A percentile compares a stretch with the other conserved stretches of the same genome.
Conservation (phyloP, 2,329 filamentous ascomycete genomes). For the Trichoderma citrinoviride region DNA sequence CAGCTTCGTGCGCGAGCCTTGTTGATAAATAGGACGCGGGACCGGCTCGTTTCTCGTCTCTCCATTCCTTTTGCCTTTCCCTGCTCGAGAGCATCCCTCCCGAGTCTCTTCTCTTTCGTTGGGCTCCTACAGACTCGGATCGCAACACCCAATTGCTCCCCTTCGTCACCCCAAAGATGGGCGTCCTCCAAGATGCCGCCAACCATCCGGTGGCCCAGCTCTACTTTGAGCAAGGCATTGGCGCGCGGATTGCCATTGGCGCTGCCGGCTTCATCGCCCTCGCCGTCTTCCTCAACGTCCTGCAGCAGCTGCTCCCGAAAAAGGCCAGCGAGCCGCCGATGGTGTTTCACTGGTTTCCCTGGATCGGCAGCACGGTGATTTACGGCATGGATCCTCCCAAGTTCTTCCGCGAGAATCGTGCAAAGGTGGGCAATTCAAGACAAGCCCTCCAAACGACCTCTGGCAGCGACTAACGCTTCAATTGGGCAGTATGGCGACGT, state of each 20-base stretch:
- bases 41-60: not conserved
- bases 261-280: conserved; percentile 47
- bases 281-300: conserved; percentile 72
- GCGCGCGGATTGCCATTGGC: conserved; percentile 47
- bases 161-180: conserved; percentile 44
- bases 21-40: conserved; percentile 15
- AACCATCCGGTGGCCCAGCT: conserved; percentile 50
- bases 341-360: conserved; percentile 77
- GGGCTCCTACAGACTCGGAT: not conserved
- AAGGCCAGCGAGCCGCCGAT: conserved; percentile 78
- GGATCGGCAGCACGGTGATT: conserved; percentile 85
- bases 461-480: not conserved
- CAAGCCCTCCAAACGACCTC: not conserved
- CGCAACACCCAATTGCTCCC: not conserved
- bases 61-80: not conserved
- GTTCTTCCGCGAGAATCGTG: conserved; percentile 75
- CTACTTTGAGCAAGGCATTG: conserved; percentile 48
- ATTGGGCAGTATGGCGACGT: conserved; percentile 72
- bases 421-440: conserved; percentile 57
- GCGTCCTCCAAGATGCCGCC: conserved; percentile 52
- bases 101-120: not conserved
- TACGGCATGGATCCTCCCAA: conserved; percentile 93
- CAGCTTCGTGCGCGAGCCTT: not conserved
- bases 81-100: not conserved
- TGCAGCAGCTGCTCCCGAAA: conserved; percentile 75